A percentile compares a stretch with the other conserved stretches of the same genome.
These are phyloP conservation scores for Keithomyces neogunnii DNA, from an alignment of 2,329 filamentous ascomycete genomes.

Conservation along the genomic window DNA sequence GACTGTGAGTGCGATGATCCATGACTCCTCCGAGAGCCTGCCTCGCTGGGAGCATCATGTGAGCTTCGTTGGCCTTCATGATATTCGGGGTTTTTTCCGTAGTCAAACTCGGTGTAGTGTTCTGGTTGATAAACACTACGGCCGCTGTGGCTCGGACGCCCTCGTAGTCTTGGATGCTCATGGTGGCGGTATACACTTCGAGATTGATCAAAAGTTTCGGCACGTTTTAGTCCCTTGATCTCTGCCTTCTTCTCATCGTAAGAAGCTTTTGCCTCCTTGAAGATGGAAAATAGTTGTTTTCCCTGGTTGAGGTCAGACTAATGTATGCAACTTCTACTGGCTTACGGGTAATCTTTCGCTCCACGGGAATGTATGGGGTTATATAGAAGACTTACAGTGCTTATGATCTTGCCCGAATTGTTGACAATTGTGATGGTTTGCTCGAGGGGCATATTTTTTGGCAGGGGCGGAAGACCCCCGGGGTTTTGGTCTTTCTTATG, in stretches of 20 bases:
- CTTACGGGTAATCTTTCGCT: background rate
- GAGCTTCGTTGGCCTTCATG: conserved; percentile 24
- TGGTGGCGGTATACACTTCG: conserved; percentile 10
- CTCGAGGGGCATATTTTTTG: conserved; percentile 31
- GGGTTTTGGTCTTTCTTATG: background rate
- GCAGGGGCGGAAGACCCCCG: background rate
- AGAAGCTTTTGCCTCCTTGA: conserved; percentile 82
- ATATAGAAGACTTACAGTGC: conserved; percentile 55
- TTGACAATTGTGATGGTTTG: conserved; percentile 88
- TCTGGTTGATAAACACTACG: conserved; percentile 9
- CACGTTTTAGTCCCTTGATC: conserved; percentile 58
- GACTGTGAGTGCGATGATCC: conserved; percentile 27
- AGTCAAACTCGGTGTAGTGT: conserved; percentile 23
- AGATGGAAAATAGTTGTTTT: conserved; percentile 81
- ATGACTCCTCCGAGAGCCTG: conserved; percentile 35
- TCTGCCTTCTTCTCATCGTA: conserved; percentile 85
- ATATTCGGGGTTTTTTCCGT: conserved; percentile 16
- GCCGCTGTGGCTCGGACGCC: background rate
- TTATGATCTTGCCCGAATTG: conserved; percentile 83
- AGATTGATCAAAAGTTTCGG: conserved; percentile 44
- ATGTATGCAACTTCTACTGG: background rate
- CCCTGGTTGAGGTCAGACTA: conserved; percentile 45
- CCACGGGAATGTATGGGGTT: background rate
- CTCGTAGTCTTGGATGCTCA: conserved; percentile 1
- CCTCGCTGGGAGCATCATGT: conserved; percentile 23